These are phyloP conservation scores for Mucor indicus DNA, from an alignment of 371 early-diverging fungal genomes.

Conservation along the genomic window DNA sequence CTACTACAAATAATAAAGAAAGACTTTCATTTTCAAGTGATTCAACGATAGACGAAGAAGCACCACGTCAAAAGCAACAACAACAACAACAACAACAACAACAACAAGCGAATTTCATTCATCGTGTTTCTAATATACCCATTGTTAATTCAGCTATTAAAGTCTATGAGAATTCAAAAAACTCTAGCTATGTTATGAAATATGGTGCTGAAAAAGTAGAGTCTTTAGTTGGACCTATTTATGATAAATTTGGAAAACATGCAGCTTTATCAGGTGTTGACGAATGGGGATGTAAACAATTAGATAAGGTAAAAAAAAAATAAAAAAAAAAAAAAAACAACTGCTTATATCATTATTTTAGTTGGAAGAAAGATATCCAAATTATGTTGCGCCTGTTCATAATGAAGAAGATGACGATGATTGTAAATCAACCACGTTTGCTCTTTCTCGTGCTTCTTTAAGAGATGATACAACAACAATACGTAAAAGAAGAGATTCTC, in stretches of 20 bases:
- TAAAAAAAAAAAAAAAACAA: neutral
- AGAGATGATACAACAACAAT: constrained; percentile 23
- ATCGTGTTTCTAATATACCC: constrained; percentile 76
- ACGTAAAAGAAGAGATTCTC: constrained; percentile 32
- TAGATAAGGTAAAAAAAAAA: constrained; percentile 24
- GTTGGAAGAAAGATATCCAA: constrained; percentile 27
- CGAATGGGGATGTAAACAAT: constrained; percentile 38
- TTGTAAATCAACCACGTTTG: constrained; percentile 36
- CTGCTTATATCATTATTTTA: constrained; percentile 1
- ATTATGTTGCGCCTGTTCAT: constrained; percentile 9
- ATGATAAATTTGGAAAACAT: constrained; percentile 32
- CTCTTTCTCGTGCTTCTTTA: constrained; percentile 36
- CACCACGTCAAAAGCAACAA: constrained; percentile 5
- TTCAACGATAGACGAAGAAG: constrained; percentile 22
- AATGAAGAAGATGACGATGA: constrained; percentile 35
- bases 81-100: constrained; percentile 4
- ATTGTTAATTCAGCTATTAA: constrained; percentile 74
- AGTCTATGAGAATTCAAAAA: constrained; percentile 76
- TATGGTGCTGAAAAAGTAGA: constrained; percentile 74
- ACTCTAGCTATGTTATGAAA: constrained; percentile 56
- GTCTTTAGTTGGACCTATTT: constrained; percentile 43
- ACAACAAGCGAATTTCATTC: constrained; percentile 52
- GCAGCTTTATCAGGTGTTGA: constrained; percentile 27
- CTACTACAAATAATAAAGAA: constrained; percentile 18
- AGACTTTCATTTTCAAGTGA: constrained; percentile 24